These are phyloP conservation scores for Castanea sativa DNA, from an alignment of 306 rosid species.

Conservation along the genomic window DNA sequence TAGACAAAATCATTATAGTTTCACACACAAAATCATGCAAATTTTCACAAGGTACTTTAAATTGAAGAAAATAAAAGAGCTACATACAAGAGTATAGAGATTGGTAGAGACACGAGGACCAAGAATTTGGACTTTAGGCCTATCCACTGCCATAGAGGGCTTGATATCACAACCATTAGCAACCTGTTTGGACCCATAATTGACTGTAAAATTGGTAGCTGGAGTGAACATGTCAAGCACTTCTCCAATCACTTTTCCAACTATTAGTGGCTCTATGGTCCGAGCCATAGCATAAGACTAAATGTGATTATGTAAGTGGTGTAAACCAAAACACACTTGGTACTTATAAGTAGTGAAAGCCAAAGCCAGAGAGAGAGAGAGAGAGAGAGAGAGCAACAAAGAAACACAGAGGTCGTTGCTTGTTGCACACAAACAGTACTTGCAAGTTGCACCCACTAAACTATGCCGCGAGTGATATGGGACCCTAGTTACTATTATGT, in stretches of 20 bases:
- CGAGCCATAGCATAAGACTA: conserved; percentile 8
- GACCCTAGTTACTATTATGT: neutral
- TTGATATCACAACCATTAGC: conserved; percentile 35
- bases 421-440: too few species aligned
- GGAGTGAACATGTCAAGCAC: conserved; percentile 36
- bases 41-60: too few species aligned
- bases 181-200: conserved; percentile 28
- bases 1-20: neutral
- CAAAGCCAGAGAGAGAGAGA: too few species aligned
- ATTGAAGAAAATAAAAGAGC: neutral
- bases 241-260: conserved; percentile 35
- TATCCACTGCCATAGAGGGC: conserved; percentile 20
- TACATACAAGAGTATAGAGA: conserved; percentile 23
- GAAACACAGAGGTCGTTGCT: too few species aligned
- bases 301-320: neutral
- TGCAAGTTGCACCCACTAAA: too few species aligned
- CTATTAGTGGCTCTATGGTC: conserved; percentile 31
- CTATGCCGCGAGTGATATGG: too few species aligned
- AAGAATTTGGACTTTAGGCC: conserved; percentile 21
- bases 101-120: conserved; percentile 6
- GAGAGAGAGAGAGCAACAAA: too few species aligned
- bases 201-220: conserved; percentile 12
- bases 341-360: too few species aligned
- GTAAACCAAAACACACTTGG: too few species aligned
- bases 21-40: neutral